Base-by-base conservation (phyloP, 345 rosid species). In the Syzygium jambos region DNA sequence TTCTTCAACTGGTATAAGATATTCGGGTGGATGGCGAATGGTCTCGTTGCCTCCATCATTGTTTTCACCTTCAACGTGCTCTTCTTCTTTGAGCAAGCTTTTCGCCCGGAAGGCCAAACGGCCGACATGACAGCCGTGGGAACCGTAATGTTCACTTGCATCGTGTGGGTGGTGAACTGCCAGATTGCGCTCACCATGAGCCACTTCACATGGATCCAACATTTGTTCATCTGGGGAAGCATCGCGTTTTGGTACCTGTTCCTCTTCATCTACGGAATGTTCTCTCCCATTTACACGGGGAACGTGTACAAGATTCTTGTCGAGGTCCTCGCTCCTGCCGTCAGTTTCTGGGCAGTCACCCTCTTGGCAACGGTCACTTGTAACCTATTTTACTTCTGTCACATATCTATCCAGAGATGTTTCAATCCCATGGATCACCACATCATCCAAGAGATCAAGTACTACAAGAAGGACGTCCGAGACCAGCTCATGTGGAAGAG, bases 191-290 rank as follows among this genome's bases (percentile, higher is more conserved):
- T 98, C 63, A 96, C 95, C 1, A 95, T 98, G 94, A 95, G 98
- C 88, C 99, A 98, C 91, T 98, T 98, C 93, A 96, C 99, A 87
- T 98, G 99, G 99, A 96, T 96, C 90, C 99, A 98, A 86, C 99
- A 98, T 83, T 90, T 96, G 83, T 88, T 96, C 38, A 94, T 98
- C 80, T 96, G 99, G 98, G 99, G 99, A 68, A 98, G 99, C 93
- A 91, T 96, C 25, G 95, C 90, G 10, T 89, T 93, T 27, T 98
- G 99, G 99, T 98, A 92, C 89, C 89, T 96, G 78, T 98, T 96
- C 85, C 94, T 98, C 34, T 87, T 96, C 6, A 91, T 96, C 84
- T 98, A 93, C 16, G 96, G 99, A 51, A 89, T 95, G 97, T 61
- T 92, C 78, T 89, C 97, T 29, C 97, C 98, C 11, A 87, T 86